A percentile compares a stretch with the other conserved stretches of the same genome.
Conservation (phyloP, 2,329 filamentous ascomycete species). For the Neophaeococcomyces aloes region DNA sequence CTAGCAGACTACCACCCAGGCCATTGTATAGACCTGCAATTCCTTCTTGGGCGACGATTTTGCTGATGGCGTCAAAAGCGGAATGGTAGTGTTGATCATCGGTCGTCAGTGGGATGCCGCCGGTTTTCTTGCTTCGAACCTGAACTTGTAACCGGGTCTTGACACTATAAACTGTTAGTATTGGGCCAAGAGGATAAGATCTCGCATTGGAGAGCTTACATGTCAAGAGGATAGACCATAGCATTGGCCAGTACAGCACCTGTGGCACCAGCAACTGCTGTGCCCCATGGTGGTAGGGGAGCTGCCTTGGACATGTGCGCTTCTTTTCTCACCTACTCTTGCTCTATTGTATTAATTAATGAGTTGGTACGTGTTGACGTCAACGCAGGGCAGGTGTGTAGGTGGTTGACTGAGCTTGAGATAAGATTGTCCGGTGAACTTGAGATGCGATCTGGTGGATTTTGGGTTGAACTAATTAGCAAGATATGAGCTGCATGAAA, state of each 20-base stretch:
- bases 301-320: conserved; percentile 28
- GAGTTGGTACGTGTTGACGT: too few species aligned
- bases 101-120: conserved; percentile 34
- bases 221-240: conserved; percentile 89
- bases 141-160: conserved; percentile 96
- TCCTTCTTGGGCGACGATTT: conserved; percentile 74
- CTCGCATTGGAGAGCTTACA: conserved; percentile 49
- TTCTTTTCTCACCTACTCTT: neutral
- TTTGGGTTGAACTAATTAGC: too few species aligned
- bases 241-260: conserved; percentile 93
- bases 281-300: conserved; percentile 79
- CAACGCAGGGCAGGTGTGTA: too few species aligned
- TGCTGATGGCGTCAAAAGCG: conserved; percentile 76
- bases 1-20: conserved; percentile 73
- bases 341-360: too few species aligned
- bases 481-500: neutral
- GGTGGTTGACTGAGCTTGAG: too few species aligned
- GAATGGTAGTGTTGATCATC: conserved; percentile 68
- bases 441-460: too few species aligned
- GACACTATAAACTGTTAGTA: conserved; percentile 48
- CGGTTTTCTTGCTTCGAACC: conserved; percentile 52
- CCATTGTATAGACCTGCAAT: conserved; percentile 75
- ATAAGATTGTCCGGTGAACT: too few species aligned
- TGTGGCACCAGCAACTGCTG: conserved; percentile 80
- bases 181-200: conserved; percentile 1